Conservation (phyloP, 2,329 filamentous ascomycete species). For the Colletotrichum lindemuthianum region DNA sequence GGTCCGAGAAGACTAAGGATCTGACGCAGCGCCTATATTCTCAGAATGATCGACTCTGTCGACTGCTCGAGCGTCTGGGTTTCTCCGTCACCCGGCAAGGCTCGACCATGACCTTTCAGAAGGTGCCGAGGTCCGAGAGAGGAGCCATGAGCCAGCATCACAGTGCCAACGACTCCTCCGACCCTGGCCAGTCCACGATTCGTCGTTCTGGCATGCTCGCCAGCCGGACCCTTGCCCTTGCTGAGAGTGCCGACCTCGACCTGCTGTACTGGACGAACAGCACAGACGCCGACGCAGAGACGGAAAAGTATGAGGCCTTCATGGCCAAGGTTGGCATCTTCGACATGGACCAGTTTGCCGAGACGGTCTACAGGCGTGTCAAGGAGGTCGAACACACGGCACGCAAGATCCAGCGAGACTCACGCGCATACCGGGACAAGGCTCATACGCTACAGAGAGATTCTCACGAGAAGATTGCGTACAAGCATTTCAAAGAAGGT, state of each 20-base stretch:
- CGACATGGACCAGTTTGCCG: conserved; percentile 84
- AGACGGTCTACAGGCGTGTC: conserved; percentile 87
- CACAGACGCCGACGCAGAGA: conserved; percentile 72
- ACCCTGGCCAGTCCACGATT: conserved; percentile 59
- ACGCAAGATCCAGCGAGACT: conserved; percentile 92
- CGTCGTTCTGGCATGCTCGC: conserved; percentile 64
- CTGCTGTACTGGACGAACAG: conserved; percentile 86
- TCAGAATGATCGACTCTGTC: conserved; percentile 84
- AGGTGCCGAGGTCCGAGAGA: conserved; percentile 70
- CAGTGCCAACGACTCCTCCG: conserved; percentile 67
- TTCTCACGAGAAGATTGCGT: conserved; percentile 94
- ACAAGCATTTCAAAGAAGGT: conserved; percentile 94
- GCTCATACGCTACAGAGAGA: conserved; percentile 84
- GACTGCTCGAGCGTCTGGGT: conserved; percentile 86
- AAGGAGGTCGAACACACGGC: conserved; percentile 94
- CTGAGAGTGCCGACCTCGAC: conserved; percentile 74
- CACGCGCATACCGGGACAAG: conserved; percentile 86
- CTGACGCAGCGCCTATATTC: conserved; percentile 84
- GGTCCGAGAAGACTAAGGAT: conserved; percentile 80
- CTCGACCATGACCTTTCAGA: conserved; percentile 78
- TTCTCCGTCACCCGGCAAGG: conserved; percentile 82
- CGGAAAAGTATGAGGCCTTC: conserved; percentile 78
- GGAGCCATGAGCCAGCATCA: conserved; percentile 54
- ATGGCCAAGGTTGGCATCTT: conserved; percentile 79
- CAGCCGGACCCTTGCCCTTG: conserved; percentile 63